Percentiles rank a stretch among this genome's conserved stretches.
phyloP scores from a whole-genome alignment of 148 eudicot species.

The Arbutus unedo region DNA sequence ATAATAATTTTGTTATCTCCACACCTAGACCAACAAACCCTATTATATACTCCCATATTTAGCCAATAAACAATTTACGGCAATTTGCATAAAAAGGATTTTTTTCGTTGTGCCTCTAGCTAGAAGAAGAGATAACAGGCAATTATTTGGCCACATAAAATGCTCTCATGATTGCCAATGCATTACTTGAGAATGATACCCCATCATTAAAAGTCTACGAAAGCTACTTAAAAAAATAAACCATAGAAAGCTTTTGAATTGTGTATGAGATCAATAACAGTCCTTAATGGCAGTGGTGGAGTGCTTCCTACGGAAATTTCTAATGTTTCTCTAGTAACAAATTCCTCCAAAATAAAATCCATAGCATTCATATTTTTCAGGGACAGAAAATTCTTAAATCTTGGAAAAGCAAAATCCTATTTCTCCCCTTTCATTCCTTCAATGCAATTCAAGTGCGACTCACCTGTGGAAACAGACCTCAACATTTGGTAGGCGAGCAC shows the following conservation, averaged over 20 bases:
- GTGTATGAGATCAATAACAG: not conserved
- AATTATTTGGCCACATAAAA: not conserved
- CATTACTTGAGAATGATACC: not conserved
- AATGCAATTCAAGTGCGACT: constrained; percentile 14
- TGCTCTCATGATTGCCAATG: not conserved
- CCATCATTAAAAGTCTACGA: not conserved
- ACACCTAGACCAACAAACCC: not conserved
- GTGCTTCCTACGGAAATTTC: not conserved
- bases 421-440: not conserved
- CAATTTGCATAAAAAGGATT: not conserved
- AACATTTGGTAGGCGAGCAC: constrained; percentile 43
- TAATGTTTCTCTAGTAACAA: not conserved
- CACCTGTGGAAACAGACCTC: constrained; percentile 92
- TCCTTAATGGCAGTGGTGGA: not conserved
- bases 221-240: not conserved
- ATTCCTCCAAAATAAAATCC: not conserved
- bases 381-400: not conserved
- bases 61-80: not conserved
- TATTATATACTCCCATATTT: not conserved
- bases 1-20: not conserved
- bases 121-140: not conserved
- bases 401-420: not conserved
- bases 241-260: not conserved
- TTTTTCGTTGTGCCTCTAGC: not conserved
- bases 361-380: not conserved